A percentile compares a stretch with the other conserved stretches of the same genome.
Conservation (phyloP, 2,329 filamentous ascomycete species). For the Aspergillus oerlinghausenensis region DNA sequence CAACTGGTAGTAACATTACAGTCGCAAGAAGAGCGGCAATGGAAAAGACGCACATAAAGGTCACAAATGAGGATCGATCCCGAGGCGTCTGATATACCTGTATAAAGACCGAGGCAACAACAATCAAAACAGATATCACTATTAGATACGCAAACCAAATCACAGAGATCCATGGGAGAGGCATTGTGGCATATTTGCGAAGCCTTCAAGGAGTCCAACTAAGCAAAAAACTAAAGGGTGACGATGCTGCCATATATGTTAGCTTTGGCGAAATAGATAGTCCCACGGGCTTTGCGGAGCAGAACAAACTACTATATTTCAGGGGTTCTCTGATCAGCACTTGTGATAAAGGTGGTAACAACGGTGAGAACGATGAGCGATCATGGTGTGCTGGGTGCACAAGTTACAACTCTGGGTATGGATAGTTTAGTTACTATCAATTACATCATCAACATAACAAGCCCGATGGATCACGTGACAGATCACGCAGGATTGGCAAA, state of each 20-base stretch:
- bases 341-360: neutral
- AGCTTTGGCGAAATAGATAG: neutral
- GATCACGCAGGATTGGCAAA: neutral
- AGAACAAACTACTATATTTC: neutral
- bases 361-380: neutral
- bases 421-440: neutral
- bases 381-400: neutral
- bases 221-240: neutral
- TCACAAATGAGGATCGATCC: slow-evolving; percentile 79
- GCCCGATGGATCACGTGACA: neutral
- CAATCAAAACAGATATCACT: slow-evolving; percentile 69
- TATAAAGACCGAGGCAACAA: slow-evolving; percentile 77
- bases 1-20: slow-evolving; percentile 85
- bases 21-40: slow-evolving; percentile 85
- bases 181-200: slow-evolving; percentile 31
- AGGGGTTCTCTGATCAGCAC: neutral
- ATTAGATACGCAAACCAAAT: slow-evolving; percentile 94
- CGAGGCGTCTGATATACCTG: slow-evolving; percentile 87
- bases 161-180: slow-evolving; percentile 76
- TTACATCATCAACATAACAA: slow-evolving; percentile 17
- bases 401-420: too few species aligned
- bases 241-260: neutral
- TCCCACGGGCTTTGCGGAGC: neutral
- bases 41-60: slow-evolving; percentile 78
- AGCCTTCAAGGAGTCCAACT: neutral